Evolutionary conservation across 768 basidiomycete genomes (phyloP).

Genomic region (Tylopilus intermedius): DNA sequence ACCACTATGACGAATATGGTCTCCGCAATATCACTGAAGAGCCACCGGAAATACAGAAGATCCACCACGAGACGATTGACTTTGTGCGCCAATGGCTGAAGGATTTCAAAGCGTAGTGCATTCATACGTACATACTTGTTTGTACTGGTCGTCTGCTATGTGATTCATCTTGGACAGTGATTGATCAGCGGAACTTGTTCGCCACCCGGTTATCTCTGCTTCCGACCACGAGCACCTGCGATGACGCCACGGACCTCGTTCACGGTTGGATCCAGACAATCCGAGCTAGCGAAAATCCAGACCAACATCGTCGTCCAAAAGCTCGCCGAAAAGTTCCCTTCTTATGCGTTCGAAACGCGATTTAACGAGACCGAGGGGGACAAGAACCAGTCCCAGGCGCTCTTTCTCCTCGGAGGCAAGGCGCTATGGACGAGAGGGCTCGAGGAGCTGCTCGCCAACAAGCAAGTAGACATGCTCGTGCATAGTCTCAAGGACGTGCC

Average conservation of each 20-base stretch:
- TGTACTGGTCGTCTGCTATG: not conserved
- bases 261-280: slow-evolving; percentile 79
- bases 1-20: slow-evolving; percentile 73
- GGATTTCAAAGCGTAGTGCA: slow-evolving; percentile 30
- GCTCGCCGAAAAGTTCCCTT: slow-evolving; percentile 55
- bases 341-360: slow-evolving; percentile 43
- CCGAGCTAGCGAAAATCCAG: slow-evolving; percentile 86
- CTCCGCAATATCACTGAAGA: slow-evolving; percentile 55
- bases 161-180: not conserved
- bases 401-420: slow-evolving; percentile 89
- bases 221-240: not conserved
- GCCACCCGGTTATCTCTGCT: not conserved
- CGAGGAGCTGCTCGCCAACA: slow-evolving; percentile 72
- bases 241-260: slow-evolving; percentile 43
- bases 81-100: slow-evolving; percentile 78
- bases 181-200: not conserved
- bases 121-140: not conserved
- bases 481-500: slow-evolving; percentile 94
- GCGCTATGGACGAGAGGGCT: slow-evolving; percentile 96
- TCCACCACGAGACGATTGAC: slow-evolving; percentile 73
- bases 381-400: slow-evolving; percentile 83
- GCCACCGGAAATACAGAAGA: slow-evolving; percentile 70
- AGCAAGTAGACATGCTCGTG: slow-evolving; percentile 83
- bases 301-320: slow-evolving; percentile 72
- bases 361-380: slow-evolving; percentile 77